Evolutionary conservation across 2,329 filamentous ascomycete species (phyloP).

Genomic region (Fusarium hainanense): DNA sequence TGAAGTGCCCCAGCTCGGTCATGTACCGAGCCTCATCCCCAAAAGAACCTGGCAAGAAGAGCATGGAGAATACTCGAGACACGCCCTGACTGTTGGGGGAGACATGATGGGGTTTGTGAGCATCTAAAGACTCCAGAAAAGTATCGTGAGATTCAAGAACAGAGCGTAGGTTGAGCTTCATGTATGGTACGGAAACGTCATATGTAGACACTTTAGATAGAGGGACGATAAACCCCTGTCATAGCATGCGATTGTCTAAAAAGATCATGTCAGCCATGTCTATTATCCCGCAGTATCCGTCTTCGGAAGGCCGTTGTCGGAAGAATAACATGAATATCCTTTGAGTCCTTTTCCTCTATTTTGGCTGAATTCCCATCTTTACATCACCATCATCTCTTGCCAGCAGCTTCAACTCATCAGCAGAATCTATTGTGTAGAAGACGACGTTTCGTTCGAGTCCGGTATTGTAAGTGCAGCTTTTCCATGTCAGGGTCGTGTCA

Average conservation of each 20-base stretch:
- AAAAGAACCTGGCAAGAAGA: slow-evolving; percentile 34
- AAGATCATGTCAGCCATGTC: slow-evolving; percentile 36
- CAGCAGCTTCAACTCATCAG: slow-evolving; percentile 14
- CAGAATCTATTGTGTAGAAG: neutral
- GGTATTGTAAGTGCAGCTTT: slow-evolving; percentile 32
- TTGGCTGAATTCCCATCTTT: slow-evolving; percentile 32
- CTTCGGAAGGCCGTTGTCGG: slow-evolving; percentile 45
- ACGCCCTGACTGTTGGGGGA: slow-evolving; percentile 32
- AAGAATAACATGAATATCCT: slow-evolving; percentile 26
- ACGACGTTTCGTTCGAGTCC: slow-evolving; percentile 10
- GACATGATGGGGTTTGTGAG: slow-evolving; percentile 7
- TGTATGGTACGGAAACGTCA: slow-evolving; percentile 12
- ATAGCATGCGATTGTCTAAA: slow-evolving; percentile 32
- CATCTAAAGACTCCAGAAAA: slow-evolving; percentile 30
- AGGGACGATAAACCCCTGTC: slow-evolving; percentile 26
- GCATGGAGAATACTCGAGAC: slow-evolving; percentile 30
- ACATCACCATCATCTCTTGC: slow-evolving; percentile 20
- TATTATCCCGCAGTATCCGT: slow-evolving; percentile 35
- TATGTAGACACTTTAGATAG: slow-evolving; percentile 35
- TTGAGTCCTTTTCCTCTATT: slow-evolving; percentile 30
- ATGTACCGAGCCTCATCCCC: slow-evolving; percentile 40
- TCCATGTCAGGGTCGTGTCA: slow-evolving; percentile 18
- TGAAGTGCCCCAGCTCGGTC: slow-evolving; percentile 44
- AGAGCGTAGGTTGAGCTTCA: slow-evolving; percentile 34
- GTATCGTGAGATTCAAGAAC: slow-evolving; percentile 29